Percentiles rank a stretch among this genome's conserved stretches.
Conservation (phyloP, 1,284 basidiomycete genomes). For the Puccinia horiana region DNA sequence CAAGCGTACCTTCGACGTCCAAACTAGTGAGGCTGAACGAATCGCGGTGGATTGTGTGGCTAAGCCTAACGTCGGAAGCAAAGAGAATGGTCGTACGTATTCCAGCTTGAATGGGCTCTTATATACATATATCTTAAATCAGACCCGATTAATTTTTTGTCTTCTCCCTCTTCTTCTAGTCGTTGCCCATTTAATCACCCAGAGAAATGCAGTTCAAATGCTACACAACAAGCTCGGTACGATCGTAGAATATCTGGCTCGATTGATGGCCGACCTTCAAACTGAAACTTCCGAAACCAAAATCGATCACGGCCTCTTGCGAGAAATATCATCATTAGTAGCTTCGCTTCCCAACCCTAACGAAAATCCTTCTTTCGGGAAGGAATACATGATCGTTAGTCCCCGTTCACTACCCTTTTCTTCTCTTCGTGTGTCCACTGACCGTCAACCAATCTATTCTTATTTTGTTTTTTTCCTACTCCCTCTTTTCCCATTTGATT, state of each 20-base stretch:
- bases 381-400: constrained; percentile 80
- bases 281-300: constrained; percentile 58
- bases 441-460: neutral
- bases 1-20: constrained; percentile 84
- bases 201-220: constrained; percentile 93
- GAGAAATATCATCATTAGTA: constrained; percentile 79
- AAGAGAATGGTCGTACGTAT: constrained; percentile 64
- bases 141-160: constrained; percentile 7
- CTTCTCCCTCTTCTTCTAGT: constrained; percentile 63
- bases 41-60: constrained; percentile 97
- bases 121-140: too few relatives aligned
- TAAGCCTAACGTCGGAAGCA: constrained; percentile 75
- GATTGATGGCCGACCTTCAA: constrained; percentile 59
- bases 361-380: constrained; percentile 73
- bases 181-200: constrained; percentile 81
- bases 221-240: constrained; percentile 83
- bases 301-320: constrained; percentile 76
- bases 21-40: constrained; percentile 95
- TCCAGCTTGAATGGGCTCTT: neutral
- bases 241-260: constrained; percentile 78
- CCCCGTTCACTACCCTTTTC: constrained; percentile 35
- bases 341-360: constrained; percentile 77
- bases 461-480: neutral
- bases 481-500: neutral
- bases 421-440: neutral